These are phyloP conservation scores for Crithidia thermophila DNA, from an alignment of 208 protist genomes.

Conservation along the genomic window DNA sequence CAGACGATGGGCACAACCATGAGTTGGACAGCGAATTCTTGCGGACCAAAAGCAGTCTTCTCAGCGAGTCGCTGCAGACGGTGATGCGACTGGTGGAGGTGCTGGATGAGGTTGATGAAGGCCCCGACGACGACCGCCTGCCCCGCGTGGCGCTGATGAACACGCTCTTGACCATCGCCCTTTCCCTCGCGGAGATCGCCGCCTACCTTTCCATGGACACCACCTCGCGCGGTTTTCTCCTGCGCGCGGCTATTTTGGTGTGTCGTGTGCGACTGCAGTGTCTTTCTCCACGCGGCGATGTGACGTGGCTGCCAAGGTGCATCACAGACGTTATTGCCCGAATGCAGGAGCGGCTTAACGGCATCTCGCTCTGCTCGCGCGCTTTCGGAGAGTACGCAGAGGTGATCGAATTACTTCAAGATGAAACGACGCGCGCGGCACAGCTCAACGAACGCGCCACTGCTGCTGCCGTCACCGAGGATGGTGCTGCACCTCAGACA, in stretches of 20 bases:
- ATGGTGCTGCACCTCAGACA: neutral
- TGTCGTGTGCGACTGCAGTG: slow-evolving; percentile 17
- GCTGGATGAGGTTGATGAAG: slow-evolving; percentile 7
- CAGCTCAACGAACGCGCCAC: slow-evolving; percentile 2
- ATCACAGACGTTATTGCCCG: slow-evolving; percentile 16
- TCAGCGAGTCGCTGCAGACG: slow-evolving; percentile 11
- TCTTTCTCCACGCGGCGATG: neutral
- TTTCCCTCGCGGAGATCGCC: slow-evolving; percentile 25
- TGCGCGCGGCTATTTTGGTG: slow-evolving; percentile 20
- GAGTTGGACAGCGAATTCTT: neutral
- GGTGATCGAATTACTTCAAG: slow-evolving; percentile 17
- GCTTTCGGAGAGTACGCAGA: slow-evolving; percentile 17
- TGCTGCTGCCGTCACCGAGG: neutral
- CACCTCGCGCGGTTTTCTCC: slow-evolving; percentile 18
- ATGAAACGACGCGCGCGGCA: neutral
- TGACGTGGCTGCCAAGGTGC: slow-evolving; percentile 21
- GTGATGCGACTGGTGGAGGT: slow-evolving; percentile 14
- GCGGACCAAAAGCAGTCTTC: slow-evolving; percentile 7
- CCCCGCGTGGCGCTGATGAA: slow-evolving; percentile 1
- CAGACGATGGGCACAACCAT: neutral
- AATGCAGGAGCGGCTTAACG: slow-evolving; percentile 20
- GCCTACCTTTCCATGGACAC: slow-evolving; percentile 28
- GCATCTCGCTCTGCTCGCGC: slow-evolving; percentile 10
- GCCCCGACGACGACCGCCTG: slow-evolving; percentile 3
- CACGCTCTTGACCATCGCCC: slow-evolving; percentile 22